Percentiles rank a stretch among this genome's conserved stretches.
Conservation (phyloP, 352 stramenopile genomes). For the Halophytophthora batemanensis region DNA sequence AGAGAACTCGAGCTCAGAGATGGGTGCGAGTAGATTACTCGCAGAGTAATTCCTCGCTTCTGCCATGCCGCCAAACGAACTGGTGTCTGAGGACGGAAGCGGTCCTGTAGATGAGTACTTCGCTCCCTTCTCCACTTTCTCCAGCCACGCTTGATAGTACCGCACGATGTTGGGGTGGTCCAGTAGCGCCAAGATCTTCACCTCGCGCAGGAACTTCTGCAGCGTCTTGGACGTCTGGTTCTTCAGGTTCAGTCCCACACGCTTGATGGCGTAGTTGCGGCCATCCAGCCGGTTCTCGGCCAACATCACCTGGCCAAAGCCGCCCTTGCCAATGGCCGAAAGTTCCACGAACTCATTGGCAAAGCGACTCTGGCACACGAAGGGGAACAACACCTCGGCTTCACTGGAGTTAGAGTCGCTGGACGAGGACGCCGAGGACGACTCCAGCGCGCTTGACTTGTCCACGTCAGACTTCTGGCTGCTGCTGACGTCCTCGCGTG, state of each 20-base stretch:
- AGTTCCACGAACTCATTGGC: conserved; percentile 83
- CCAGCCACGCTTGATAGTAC: conserved; percentile 91
- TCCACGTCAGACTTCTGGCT: conserved; percentile 29
- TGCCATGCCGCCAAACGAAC: conserved; percentile 22
- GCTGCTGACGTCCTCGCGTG: conserved; percentile 12
- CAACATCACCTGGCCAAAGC: conserved; percentile 93
- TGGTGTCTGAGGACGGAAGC: conserved; percentile 31
- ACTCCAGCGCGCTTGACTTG: conserved; percentile 31
- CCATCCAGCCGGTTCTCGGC: conserved; percentile 93
- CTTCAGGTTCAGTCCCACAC: conserved; percentile 76
- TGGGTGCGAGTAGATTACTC: conserved; percentile 69
- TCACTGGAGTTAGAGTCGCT: conserved; percentile 29
- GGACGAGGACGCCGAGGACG: conserved; percentile 47
- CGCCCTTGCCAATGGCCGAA: conserved; percentile 89
- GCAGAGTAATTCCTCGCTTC: conserved; percentile 59
- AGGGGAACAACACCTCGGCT: conserved; percentile 74
- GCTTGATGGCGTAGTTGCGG: conserved; percentile 93
- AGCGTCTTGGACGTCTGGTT: conserved; percentile 89
- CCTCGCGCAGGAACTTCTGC: conserved; percentile 92
- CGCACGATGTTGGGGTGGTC: conserved; percentile 93
- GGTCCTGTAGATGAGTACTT: conserved; percentile 8
- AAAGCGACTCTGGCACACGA: conserved; percentile 83
- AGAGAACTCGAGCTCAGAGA: conserved; percentile 65
- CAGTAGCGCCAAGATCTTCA: conserved; percentile 89
- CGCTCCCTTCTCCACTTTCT: conserved; percentile 72